phyloP scores from a whole-genome alignment of 176 grass and related monocot species.

The Triticum timopheevii region DNA sequence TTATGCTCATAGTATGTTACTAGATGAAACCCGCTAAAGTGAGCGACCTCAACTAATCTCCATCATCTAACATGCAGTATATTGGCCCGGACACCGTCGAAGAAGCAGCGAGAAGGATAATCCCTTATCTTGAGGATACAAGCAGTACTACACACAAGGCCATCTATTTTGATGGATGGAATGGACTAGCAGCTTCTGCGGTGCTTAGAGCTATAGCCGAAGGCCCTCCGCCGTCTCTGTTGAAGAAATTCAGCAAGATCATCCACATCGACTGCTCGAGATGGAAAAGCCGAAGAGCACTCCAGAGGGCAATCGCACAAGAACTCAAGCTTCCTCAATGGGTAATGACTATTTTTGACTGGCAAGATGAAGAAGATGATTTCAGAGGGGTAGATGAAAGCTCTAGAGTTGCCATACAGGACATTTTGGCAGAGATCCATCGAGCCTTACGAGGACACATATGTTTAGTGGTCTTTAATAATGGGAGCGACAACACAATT shows the following conservation, averaged over 20 bases:
- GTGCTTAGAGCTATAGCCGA: background rate
- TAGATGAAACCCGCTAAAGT: background rate
- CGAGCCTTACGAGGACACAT: fast-evolving
- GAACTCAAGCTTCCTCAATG: too few species aligned
- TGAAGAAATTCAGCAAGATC: background rate
- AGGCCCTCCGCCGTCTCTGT: background rate
- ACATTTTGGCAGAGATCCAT: fast-evolving
- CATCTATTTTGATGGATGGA: background rate
- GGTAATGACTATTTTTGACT: too few species aligned
- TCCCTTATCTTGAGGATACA: background rate
- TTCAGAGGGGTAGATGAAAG: too few species aligned
- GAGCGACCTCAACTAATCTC: background rate
- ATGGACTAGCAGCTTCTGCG: background rate
- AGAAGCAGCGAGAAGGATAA: background rate
- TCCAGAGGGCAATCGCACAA: background rate
- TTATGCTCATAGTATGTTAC: too few species aligned
- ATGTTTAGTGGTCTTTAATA: too few species aligned
- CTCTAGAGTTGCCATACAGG: fast-evolving
- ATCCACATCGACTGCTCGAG: background rate
- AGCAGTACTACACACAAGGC: fast-evolving
- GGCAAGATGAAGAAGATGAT: too few species aligned
- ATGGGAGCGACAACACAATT: fast-evolving
- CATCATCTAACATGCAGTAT: background rate
- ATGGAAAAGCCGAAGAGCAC: background rate
- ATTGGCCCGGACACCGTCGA: background rate